phyloP scores from a whole-genome alignment of 805 yeast genomes.

The Wickerhamiella cacticola region DNA sequence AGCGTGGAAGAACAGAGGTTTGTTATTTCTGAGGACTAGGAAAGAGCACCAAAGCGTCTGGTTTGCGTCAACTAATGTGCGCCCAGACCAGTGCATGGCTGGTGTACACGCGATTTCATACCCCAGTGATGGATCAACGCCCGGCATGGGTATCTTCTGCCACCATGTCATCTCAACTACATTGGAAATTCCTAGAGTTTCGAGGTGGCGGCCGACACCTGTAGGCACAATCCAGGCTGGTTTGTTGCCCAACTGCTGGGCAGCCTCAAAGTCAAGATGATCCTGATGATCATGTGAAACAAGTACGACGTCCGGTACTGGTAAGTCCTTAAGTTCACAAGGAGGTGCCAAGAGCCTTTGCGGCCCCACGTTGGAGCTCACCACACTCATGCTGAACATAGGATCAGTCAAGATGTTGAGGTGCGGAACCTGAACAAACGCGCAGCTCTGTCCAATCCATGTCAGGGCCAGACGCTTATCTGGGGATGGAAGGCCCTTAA shows the following conservation, averaged over 20 bases:
- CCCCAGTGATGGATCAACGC: slow-evolving; percentile 32
- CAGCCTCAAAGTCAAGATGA: slow-evolving; percentile 62
- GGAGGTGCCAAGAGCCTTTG: slow-evolving; percentile 74
- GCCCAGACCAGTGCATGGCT: slow-evolving; percentile 89
- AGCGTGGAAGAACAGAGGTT: slow-evolving; percentile 74
- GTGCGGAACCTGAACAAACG: slow-evolving; percentile 45
- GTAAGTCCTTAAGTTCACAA: slow-evolving; percentile 47
- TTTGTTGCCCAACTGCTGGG: slow-evolving; percentile 41
- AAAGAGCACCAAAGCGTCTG: slow-evolving; percentile 82
- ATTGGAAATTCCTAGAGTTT: slow-evolving; percentile 45
- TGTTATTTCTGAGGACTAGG: slow-evolving; percentile 49
- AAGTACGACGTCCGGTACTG: slow-evolving; percentile 56
- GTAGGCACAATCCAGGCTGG: slow-evolving; percentile 78
- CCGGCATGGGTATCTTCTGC: slow-evolving; percentile 46
- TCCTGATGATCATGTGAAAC: slow-evolving; percentile 96
- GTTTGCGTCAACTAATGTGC: slow-evolving; percentile 70
- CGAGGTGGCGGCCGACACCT: slow-evolving; percentile 55
- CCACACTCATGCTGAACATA: slow-evolving; percentile 51
- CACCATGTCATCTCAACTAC: slow-evolving; percentile 86
- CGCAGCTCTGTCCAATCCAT: slow-evolving; percentile 91
- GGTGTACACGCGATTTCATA: slow-evolving; percentile 84
- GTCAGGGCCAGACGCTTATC: slow-evolving; percentile 49
- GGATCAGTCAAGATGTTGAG: slow-evolving; percentile 74
- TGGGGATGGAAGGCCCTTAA: slow-evolving; percentile 12
- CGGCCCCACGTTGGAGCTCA: slow-evolving; percentile 62